Conservation (phyloP, 306 rosid genomes). For the Fragaria nilgerrensis region DNA sequence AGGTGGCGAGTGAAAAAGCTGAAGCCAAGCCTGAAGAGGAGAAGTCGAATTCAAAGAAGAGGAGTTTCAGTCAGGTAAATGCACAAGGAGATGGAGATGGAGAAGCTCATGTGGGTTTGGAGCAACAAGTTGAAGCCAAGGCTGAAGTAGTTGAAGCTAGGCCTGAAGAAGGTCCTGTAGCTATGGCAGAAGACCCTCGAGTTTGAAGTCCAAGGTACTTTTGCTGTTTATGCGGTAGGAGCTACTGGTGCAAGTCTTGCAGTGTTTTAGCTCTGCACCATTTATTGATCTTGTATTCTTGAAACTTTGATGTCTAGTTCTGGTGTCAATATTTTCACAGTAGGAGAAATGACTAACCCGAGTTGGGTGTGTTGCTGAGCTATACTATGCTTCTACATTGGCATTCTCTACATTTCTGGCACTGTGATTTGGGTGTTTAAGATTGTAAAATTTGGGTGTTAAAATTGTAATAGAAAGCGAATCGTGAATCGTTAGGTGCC, state of each 20-base stretch:
- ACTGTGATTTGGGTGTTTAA: not conserved
- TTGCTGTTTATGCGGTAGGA: not conserved
- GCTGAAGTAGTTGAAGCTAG: slow-evolving; percentile 27
- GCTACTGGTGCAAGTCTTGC: not conserved
- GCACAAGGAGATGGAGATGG: slow-evolving; percentile 6
- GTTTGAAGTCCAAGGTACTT: slow-evolving; percentile 17
- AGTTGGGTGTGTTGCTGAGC: not conserved
- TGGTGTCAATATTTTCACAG: not conserved
- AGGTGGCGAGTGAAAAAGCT: slow-evolving; percentile 32
- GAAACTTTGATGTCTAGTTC: not conserved
- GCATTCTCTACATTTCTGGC: not conserved
- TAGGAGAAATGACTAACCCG: slow-evolving; percentile 7
- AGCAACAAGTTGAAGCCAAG: slow-evolving; percentile 34
- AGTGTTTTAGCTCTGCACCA: not conserved
- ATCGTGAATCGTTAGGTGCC: not conserved
- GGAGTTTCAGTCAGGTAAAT: slow-evolving; percentile 57
- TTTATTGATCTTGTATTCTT: slow-evolving; percentile 8
- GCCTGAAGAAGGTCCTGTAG: slow-evolving; percentile 15
- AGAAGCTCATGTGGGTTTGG: slow-evolving; percentile 12
- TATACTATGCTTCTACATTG: not conserved
- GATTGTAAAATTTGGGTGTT: not conserved
- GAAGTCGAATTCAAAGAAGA: slow-evolving; percentile 57
- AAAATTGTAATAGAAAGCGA: not conserved
- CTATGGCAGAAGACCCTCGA: slow-evolving; percentile 28
- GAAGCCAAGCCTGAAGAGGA: slow-evolving; percentile 21